Evolutionary conservation across 108 stramenopile genomes (phyloP).

Genomic region (Skeletonema costatum): DNA sequence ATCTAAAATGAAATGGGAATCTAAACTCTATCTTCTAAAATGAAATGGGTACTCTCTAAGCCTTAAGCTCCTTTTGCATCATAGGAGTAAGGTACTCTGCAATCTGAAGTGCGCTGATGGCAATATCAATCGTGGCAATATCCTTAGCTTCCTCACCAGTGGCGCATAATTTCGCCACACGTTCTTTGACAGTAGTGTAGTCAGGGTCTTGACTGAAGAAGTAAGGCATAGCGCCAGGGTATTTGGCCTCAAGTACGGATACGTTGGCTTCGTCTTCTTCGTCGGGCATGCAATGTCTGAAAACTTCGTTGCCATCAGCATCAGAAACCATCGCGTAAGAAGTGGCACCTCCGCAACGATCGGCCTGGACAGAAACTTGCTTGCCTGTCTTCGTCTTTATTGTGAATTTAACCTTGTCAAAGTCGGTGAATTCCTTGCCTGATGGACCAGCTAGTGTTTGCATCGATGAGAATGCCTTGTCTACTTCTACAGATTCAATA

Average conservation of each 20-base stretch:
- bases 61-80: conserved; percentile 65
- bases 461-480: conserved; percentile 82
- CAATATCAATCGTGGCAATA: conserved; percentile 91
- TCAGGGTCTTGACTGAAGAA: conserved; percentile 95
- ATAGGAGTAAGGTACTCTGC: conserved; percentile 89
- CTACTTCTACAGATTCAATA: conserved; percentile 79
- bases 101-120: conserved; percentile 83
- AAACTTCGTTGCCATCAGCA: conserved; percentile 73
- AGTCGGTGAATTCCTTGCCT: conserved; percentile 88
- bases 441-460: conserved; percentile 82
- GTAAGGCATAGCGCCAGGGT: conserved; percentile 94
- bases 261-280: conserved; percentile 90
- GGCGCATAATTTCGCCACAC: conserved; percentile 73
- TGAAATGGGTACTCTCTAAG: conserved; percentile 2
- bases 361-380: conserved; percentile 84
- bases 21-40: conserved; percentile 17
- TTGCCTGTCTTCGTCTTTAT: conserved; percentile 93
- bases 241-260: conserved; percentile 69
- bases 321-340: conserved; percentile 82
- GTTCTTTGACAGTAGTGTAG: conserved; percentile 94
- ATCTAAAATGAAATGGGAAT: background rate
- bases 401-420: conserved; percentile 94
- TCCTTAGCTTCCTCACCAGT: conserved; percentile 78
- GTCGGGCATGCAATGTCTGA: conserved; percentile 90
- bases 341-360: conserved; percentile 89